Evolutionary conservation across 2,329 filamentous ascomycete genomes (phyloP).

Genomic region (Ophiognomonia clavigignenti-juglandacearum): DNA sequence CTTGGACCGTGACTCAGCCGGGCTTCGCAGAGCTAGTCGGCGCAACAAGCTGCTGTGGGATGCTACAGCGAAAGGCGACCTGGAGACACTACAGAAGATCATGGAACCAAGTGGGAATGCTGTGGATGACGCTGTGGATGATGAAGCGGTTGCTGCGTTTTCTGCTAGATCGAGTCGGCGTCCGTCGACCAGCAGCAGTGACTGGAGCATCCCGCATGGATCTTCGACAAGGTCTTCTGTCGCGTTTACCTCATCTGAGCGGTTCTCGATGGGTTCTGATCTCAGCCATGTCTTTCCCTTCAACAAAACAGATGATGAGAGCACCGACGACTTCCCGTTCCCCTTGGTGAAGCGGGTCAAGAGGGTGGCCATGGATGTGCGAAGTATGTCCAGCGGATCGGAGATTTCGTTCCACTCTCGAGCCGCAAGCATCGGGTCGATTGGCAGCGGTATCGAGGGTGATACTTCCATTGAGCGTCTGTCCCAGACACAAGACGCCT

Average conservation of each 20-base stretch:
- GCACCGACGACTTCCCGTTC: constrained; percentile 23
- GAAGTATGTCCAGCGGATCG: constrained; percentile 84
- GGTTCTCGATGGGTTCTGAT: constrained; percentile 51
- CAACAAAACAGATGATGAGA: constrained; percentile 52
- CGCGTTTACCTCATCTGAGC: constrained; percentile 38
- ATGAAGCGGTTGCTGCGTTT: constrained; percentile 30
- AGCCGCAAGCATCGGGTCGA: constrained; percentile 71
- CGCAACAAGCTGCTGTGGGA: constrained; percentile 87
- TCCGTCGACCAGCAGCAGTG: constrained; percentile 34
- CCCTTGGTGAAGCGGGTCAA: constrained; percentile 54
- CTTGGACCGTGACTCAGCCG: constrained; percentile 74
- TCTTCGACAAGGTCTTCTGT: constrained; percentile 32
- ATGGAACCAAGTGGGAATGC: constrained; percentile 65
- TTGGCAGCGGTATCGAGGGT: constrained; percentile 69
- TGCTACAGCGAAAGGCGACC: constrained; percentile 70
- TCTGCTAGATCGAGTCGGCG: constrained; percentile 37
- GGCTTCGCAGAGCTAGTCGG: constrained; percentile 76
- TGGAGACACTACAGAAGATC: constrained; percentile 70
- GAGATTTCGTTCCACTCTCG: constrained; percentile 78
- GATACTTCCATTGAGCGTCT: constrained; percentile 80
- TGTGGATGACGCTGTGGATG: constrained; percentile 38
- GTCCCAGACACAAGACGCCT: constrained; percentile 62
- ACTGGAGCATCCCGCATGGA: constrained; percentile 43
- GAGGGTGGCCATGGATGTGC: constrained; percentile 82
- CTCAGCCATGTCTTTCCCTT: constrained; percentile 91